phyloP scores from a whole-genome alignment of 2,329 filamentous ascomycete genomes.

The Amauroascus verrucosus region DNA sequence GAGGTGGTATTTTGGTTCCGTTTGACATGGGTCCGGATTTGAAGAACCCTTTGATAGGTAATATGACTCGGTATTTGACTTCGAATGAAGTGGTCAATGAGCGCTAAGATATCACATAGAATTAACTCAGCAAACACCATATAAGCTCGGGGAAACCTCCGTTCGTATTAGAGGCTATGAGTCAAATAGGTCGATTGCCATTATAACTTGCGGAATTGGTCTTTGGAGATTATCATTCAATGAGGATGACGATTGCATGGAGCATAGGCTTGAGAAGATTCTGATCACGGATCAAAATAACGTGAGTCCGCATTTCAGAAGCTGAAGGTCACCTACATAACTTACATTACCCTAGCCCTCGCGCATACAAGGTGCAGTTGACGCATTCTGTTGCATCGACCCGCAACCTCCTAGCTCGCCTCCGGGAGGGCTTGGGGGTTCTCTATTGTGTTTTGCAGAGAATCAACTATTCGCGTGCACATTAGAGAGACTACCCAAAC shows the following conservation, averaged over 20 bases:
- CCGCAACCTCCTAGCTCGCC: constrained; percentile 16
- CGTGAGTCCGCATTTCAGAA: no score
- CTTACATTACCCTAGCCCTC: constrained; percentile 25
- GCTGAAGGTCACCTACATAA: no score
- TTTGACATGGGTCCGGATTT: constrained; percentile 18
- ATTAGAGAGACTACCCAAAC: constrained; percentile 34
- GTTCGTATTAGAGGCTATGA: constrained; percentile 26
- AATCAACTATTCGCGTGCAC: constrained; percentile 41
- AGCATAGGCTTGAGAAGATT: constrained; percentile 27
- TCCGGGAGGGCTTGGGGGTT: constrained; percentile 28
- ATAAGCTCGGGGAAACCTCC: constrained; percentile 30
- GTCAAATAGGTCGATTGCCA: constrained; percentile 21
- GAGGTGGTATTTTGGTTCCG: constrained; percentile 36
- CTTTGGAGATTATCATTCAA: constrained; percentile 31
- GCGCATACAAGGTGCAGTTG: constrained; percentile 29
- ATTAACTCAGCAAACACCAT: constrained; percentile 24
- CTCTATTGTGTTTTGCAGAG: constrained; percentile 41
- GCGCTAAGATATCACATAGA: constrained; percentile 17
- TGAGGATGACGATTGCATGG: constrained; percentile 19
- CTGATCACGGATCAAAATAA: constrained; percentile 37
- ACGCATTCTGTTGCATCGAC: constrained; percentile 30
- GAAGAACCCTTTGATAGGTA: constrained; percentile 23
- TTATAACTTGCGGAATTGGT: constrained; percentile 30
- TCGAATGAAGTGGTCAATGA: background rate
- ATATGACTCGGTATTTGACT: constrained; percentile 1